A percentile compares a stretch with the other conserved stretches of the same genome.
Conservation (phyloP, 306 rosid genomes). For the Comarum palustre region DNA sequence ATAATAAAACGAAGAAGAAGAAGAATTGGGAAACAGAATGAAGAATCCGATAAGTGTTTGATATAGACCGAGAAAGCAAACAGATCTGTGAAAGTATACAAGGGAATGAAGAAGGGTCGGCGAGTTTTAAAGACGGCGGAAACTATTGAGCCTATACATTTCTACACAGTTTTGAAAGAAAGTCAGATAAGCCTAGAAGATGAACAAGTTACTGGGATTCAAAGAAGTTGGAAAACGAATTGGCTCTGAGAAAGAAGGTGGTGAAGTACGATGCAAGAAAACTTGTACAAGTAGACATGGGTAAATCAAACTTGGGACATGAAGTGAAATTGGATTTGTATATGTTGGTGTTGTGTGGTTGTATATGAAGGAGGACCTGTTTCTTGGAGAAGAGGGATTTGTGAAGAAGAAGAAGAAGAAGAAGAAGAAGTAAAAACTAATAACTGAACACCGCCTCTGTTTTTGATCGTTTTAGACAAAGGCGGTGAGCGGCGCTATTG, state of each 20-base stretch:
- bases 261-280: neutral
- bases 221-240: neutral
- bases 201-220: neutral
- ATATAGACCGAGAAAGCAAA: too few relatives aligned
- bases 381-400: constrained; percentile 23
- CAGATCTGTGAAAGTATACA: neutral
- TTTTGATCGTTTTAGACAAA: neutral
- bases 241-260: neutral
- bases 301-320: too few relatives aligned
- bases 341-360: neutral
- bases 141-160: neutral
- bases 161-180: neutral
- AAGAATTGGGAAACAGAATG: neutral
- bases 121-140: neutral
- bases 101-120: neutral
- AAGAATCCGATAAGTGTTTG: too few relatives aligned
- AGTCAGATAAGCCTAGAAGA: neutral
- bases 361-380: neutral
- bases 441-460: constrained; percentile 38
- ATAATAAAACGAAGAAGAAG: neutral
- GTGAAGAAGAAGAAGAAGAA: neutral
- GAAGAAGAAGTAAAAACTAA: constrained; percentile 5
- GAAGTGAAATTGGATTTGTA: neutral
- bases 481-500: constrained; percentile 32
- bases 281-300: neutral